A percentile compares a stretch with the other conserved stretches of the same genome.
Evolutionary conservation across 768 basidiomycete genomes (phyloP).

Genomic region (Nidula microcarpa): DNA sequence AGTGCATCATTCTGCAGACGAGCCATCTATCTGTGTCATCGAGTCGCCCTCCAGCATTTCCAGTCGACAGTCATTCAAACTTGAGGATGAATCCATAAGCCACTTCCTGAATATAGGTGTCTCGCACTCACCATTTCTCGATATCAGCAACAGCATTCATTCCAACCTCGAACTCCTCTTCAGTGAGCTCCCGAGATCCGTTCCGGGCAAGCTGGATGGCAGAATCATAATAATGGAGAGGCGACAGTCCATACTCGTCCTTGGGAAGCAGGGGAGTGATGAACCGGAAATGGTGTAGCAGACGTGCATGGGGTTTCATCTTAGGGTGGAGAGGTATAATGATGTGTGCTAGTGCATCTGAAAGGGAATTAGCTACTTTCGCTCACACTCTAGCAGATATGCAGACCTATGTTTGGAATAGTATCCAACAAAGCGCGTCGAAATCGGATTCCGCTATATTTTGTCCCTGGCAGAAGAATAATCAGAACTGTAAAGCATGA

Average conservation of each 20-base stretch:
- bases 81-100: slow-evolving; percentile 15
- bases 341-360: slow-evolving; percentile 67
- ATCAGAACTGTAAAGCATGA: background rate
- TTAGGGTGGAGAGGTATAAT: slow-evolving; percentile 72
- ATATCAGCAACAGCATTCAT: slow-evolving; percentile 62
- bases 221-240: slow-evolving; percentile 75
- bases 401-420: slow-evolving; percentile 60
- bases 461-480: slow-evolving; percentile 38
- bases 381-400: background rate
- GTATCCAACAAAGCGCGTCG: slow-evolving; percentile 70
- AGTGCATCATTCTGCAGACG: background rate
- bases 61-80: slow-evolving; percentile 59
- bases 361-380: background rate
- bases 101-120: background rate
- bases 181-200: slow-evolving; percentile 54
- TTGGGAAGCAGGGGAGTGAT: slow-evolving; percentile 57
- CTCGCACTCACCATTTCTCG: slow-evolving; percentile 46
- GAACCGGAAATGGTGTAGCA: slow-evolving; percentile 81
- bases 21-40: slow-evolving; percentile 35
- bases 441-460: slow-evolving; percentile 59
- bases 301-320: slow-evolving; percentile 68
- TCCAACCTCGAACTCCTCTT: slow-evolving; percentile 64
- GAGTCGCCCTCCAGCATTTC: slow-evolving; percentile 66
- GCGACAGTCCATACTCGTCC: slow-evolving; percentile 63
- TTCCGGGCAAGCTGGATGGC: slow-evolving; percentile 71